Evolutionary conservation across 2,329 filamentous ascomycete species (phyloP).

Genomic region (Pseudopithomyces chartarum): DNA sequence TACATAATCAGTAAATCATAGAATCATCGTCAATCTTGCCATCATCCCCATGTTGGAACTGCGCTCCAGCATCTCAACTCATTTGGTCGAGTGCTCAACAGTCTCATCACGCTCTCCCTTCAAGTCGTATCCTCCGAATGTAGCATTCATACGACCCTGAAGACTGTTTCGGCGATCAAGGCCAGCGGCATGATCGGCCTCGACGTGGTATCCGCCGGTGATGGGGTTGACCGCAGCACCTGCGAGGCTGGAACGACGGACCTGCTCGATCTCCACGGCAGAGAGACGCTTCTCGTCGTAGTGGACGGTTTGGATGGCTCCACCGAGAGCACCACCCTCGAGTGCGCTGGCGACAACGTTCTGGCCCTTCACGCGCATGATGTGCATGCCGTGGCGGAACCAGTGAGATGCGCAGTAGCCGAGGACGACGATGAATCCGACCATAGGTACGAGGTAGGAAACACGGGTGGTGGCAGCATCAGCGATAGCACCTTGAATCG

Average conservation of each 20-base stretch:
- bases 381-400: constrained; percentile 18
- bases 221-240: background rate
- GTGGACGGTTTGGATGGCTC: constrained; percentile 28
- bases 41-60: background rate
- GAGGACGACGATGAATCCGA: constrained; percentile 26
- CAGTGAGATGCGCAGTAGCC: constrained; percentile 23
- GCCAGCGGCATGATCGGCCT: background rate
- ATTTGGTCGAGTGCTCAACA: background rate
- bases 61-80: background rate
- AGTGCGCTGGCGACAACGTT: constrained; percentile 3
- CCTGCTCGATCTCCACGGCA: background rate
- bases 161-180: background rate
- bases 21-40: background rate
- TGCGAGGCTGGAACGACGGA: constrained; percentile 2
- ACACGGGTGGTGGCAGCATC: constrained; percentile 26
- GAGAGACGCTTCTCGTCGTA: constrained; percentile 8
- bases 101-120: background rate
- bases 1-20: background rate
- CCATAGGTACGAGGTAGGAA: constrained; percentile 35
- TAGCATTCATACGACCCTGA: background rate
- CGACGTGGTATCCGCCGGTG: background rate
- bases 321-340: constrained; percentile 2
- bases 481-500: constrained; percentile 33
- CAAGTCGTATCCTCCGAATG: background rate
- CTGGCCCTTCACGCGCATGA: constrained; percentile 8